A percentile compares a stretch with the other conserved stretches of the same genome.
These are phyloP conservation scores for Vitis hybrid DNA, from an alignment of 177 flowering plant species.

Conservation along the genomic window DNA sequence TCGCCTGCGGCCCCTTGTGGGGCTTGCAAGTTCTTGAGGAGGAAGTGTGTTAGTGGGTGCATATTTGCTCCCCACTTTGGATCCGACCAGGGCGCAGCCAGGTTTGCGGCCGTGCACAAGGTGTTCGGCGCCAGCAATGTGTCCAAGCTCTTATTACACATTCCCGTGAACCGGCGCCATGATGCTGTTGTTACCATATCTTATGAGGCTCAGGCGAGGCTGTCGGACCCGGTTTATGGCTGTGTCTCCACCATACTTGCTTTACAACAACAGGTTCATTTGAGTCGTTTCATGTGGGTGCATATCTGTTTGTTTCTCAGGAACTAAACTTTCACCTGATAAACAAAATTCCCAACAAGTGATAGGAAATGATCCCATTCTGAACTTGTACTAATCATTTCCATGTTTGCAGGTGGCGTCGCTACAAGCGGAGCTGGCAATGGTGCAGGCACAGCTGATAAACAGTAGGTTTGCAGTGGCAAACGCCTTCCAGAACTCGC, in stretches of 20 bases:
- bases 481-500: conserved; percentile 53
- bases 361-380: no score
- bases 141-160: conserved; percentile 71
- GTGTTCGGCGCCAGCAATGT: conserved; percentile 94
- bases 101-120: conserved; percentile 88
- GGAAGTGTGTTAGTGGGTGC: conserved; percentile 79
- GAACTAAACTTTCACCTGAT: no score
- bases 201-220: conserved; percentile 88
- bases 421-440: conserved; percentile 69
- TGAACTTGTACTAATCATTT: not conserved
- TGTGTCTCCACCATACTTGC: conserved; percentile 86
- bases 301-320: not conserved
- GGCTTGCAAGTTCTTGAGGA: conserved; percentile 87
- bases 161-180: conserved; percentile 69
- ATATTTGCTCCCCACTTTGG: conserved; percentile 83
- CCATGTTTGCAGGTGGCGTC: conserved; percentile 56
- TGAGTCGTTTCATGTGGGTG: not conserved
- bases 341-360: no score
- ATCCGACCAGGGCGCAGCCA: conserved; percentile 83
- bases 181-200: conserved; percentile 80
- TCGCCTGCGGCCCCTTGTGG: conserved; percentile 62
- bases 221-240: conserved; percentile 88
- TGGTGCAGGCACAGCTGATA: conserved; percentile 75
- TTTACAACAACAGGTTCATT: conserved; percentile 76
- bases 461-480: conserved; percentile 62